Conservation (phyloP, 352 stramenopile genomes). For the Globisporangium abappressorium region DNA sequence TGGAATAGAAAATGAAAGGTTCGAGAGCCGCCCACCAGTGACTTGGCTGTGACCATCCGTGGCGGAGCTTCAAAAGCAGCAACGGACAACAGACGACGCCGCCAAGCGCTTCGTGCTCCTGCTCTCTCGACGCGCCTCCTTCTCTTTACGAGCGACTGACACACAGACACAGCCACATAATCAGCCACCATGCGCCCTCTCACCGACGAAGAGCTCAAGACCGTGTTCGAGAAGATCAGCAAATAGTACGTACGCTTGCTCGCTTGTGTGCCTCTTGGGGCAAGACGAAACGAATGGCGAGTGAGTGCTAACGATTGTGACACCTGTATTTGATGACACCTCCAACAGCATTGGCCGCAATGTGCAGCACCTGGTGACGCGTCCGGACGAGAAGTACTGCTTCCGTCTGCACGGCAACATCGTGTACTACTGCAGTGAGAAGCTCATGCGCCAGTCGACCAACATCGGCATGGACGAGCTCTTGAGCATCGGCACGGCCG, state of each 20-base stretch:
- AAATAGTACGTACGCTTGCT: slow-evolving; percentile 85
- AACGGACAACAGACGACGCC: slow-evolving; percentile 14
- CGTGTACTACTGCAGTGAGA: slow-evolving; percentile 97
- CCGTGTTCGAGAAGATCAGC: slow-evolving; percentile 98
- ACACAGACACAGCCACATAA: slow-evolving; percentile 6
- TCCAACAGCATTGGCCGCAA: slow-evolving; percentile 91
- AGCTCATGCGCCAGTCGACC: slow-evolving; percentile 95
- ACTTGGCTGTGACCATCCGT: slow-evolving; percentile 1
- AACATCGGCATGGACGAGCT: slow-evolving; percentile 95
- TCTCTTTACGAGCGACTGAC: background rate
- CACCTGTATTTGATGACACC: background rate
- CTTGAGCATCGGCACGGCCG: slow-evolving; percentile 95
- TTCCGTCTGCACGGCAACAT: slow-evolving; percentile 97
- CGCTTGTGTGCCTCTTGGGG: background rate
- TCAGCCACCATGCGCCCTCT: slow-evolving; percentile 91
- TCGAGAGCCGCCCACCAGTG: slow-evolving; percentile 12
- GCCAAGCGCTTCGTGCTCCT: background rate
- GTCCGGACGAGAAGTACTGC: slow-evolving; percentile 96
- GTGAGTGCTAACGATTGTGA: slow-evolving; percentile 1
- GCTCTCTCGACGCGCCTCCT: background rate
- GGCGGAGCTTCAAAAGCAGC: slow-evolving; percentile 14
- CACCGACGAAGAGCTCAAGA: slow-evolving; percentile 98
- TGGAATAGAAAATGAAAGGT: slow-evolving; percentile 11
- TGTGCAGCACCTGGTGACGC: slow-evolving; percentile 96
- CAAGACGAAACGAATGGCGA: background rate